phyloP scores from a whole-genome alignment of 2,329 filamentous ascomycete genomes.

The Reticulascus tulasneorum region DNA sequence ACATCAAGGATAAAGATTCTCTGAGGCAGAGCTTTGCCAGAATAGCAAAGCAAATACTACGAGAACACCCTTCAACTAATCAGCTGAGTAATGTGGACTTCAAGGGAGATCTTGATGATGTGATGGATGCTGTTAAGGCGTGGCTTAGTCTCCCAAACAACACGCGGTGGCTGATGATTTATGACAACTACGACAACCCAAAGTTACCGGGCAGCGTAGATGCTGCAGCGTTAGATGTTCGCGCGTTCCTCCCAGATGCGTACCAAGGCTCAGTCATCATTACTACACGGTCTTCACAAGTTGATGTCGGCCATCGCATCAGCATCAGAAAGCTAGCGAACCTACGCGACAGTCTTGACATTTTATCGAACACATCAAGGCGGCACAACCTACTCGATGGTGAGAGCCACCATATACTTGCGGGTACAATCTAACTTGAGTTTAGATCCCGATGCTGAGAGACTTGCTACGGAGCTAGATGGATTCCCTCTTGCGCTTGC shows the following conservation, averaged over 20 bases:
- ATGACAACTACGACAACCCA: slow-evolving; percentile 38
- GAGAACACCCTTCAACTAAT: slow-evolving; percentile 18
- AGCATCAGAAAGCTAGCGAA: slow-evolving; percentile 26
- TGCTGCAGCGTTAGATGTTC: slow-evolving; percentile 29
- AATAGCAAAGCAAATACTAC: slow-evolving; percentile 24
- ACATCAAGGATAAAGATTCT: slow-evolving; percentile 31
- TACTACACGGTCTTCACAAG: slow-evolving; percentile 30
- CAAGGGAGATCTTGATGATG: slow-evolving; percentile 20
- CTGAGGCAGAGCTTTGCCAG: slow-evolving; percentile 29
- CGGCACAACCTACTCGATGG: slow-evolving; percentile 19
- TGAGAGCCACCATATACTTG: slow-evolving; percentile 14
- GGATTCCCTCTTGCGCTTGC: slow-evolving; percentile 43
- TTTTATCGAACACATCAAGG: slow-evolving; percentile 24
- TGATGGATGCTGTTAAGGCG: slow-evolving; percentile 26
- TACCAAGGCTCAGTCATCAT: slow-evolving; percentile 39
- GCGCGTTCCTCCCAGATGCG: slow-evolving; percentile 22
- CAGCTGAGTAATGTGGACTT: slow-evolving; percentile 18
- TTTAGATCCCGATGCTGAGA: slow-evolving; percentile 23
- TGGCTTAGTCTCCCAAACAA: slow-evolving; percentile 33
- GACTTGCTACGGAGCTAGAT: slow-evolving; percentile 31
- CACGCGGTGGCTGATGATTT: slow-evolving; percentile 33
- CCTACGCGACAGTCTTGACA: slow-evolving; percentile 24
- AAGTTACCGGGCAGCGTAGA: no score
- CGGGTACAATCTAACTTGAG: no score
- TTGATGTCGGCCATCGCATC: slow-evolving; percentile 27